Base-by-base conservation (phyloP, 2,329 filamentous ascomycete species). In the Verticillium klebahnii region DNA sequence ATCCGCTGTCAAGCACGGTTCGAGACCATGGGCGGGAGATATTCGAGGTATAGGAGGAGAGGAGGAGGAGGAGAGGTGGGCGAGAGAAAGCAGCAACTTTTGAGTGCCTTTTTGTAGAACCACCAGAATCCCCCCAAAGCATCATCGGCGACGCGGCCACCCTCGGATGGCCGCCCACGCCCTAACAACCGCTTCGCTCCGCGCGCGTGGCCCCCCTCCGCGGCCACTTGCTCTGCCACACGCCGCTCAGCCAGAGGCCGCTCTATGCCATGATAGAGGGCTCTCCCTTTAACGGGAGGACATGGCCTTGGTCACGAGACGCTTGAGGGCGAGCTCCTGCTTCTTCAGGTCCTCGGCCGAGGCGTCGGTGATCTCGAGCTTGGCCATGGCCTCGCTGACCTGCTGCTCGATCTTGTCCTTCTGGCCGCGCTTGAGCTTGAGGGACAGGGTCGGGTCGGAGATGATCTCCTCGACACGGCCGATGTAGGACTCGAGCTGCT, bases 321-420 rank as follows among this genome's bases (percentile, higher is more conserved):
- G 87, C 92, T 98, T 99, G 68, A 99, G 87, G 65, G 93, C 93
- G 69, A 99, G 85, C 86, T 99, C 95, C 89, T 97, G 96, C 92
- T 98, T 98, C 92, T 96, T 98, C 71, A 99, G 85, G 77, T 99
- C 95, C 72, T 99, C 96, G 65, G 93, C 91, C 66, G 83, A 81
- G 62, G 92, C 91, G 71, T 99, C 96, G 80, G 94, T 91, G 74
- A 99, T 83, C 88, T 99, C 95, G 67, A 99, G 91, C 82, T 96
- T 90, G 68, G 88, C 91, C 95, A 99, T 98, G 72, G 95, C 95
- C 73, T 99, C 95, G 79, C 90, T 94, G 71, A 99, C 91, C 70
- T 93, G 91, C 75, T 90, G 89, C 88, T 99, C 95, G 69, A 99
- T 97, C 90, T 97, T 98, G 82, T 97, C 93, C 90, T 97, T 97